Evolutionary conservation across 495 filamentous ascomycete genomes (phyloP), one percentile per base, ranked within the genome.

Genomic region (Poronia punctata): DNA sequence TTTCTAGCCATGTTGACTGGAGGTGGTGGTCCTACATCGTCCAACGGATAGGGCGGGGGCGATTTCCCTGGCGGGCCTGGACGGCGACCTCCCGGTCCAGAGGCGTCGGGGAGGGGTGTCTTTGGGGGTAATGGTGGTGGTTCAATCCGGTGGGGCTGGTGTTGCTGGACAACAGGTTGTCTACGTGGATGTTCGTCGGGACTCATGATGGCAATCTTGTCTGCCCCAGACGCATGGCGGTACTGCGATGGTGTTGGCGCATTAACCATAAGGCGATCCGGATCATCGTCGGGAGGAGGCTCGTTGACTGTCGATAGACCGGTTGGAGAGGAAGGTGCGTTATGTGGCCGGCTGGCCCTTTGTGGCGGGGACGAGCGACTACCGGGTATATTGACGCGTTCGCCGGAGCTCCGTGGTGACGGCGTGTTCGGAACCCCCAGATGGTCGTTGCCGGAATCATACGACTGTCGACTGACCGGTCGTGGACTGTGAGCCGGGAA

Each of bases 51-150:
- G 8, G 88, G 88, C 37, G 82, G 66, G 14, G 63, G 61, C 11
- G 57, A 38, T 39, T 61, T 61, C 27, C 54, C 59, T 7, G 37
- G 30, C n/a, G 25, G 15, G 26, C 50, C 49, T 39, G 30, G 53
- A 33, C 54, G 50, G 44, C 54, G 53, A 38, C 26, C 45, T 28
- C 32, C 37, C 34, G 41, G 14, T 23, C 43, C 19, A 24, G 43
- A 30, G 29, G 54, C 52, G 30, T 67, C 80, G 1, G 71, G 76
- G 9, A 92, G 76, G 1, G 87, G 87, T 0, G 84, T 94, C 61
- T 92, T 92, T 8, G 88, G 86, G 7, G 88, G 88, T 16, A 90
- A 53, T 0, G 88, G 88, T 23, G 88, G 88, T 0, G 87, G 81
- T 45, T 71, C 68, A 27, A 68, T 68, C 14, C 61, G 65, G 28